Percentiles rank a stretch among this genome's conserved stretches.
These are phyloP conservation scores for Dysphania ambrosioides DNA, from an alignment of 148 eudicot species.

Conservation along the genomic window DNA sequence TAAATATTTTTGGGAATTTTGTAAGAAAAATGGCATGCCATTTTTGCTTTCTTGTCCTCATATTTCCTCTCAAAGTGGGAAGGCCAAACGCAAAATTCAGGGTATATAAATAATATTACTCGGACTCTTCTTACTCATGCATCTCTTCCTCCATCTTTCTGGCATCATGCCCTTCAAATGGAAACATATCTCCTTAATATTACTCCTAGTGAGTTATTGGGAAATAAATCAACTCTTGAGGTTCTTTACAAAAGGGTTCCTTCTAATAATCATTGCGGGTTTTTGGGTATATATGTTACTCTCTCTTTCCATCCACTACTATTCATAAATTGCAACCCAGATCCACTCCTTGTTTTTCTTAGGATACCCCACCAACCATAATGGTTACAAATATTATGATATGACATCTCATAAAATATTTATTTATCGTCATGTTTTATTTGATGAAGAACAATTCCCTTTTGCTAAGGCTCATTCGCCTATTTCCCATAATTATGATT, in stretches of 20 bases:
- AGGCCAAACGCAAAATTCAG: too few species aligned
- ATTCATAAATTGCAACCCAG: background rate
- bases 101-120: too few species aligned
- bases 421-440: background rate
- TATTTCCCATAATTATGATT: too few species aligned
- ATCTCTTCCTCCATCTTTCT: background rate
- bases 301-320: background rate
- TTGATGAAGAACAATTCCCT: background rate
- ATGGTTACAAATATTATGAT: background rate
- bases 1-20: too few species aligned
- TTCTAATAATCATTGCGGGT: background rate
- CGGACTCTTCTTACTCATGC: background rate
- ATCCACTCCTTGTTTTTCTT: background rate
- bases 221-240: background rate
- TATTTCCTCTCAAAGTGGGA: too few species aligned
- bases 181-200: constrained; percentile 1
- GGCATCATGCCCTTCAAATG: constrained; percentile 3
- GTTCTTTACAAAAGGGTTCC: background rate
- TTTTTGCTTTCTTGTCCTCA: too few species aligned
- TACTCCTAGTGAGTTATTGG: background rate
- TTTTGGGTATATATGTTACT: constrained; percentile 7
- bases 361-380: background rate
- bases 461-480: background rate
- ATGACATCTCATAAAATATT: background rate
- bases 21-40: too few species aligned